Conservation (phyloP, 768 basidiomycete species). For the Mycena crocata region DNA sequence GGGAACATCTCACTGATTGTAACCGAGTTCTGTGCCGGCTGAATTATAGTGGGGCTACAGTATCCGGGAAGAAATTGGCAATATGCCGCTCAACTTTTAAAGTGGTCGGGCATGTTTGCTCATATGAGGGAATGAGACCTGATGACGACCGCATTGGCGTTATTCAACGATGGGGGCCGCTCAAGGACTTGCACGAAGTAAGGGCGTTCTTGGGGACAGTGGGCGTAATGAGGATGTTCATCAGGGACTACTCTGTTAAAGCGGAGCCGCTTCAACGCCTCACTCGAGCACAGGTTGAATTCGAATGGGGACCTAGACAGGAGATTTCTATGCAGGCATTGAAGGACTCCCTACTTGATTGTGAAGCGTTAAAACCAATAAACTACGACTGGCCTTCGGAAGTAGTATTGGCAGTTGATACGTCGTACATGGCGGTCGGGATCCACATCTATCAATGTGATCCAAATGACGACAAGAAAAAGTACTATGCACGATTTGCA, state of each 20-base stretch:
- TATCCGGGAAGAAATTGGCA: background rate
- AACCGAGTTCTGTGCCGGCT: slow-evolving; percentile 49
- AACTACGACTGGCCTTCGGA: slow-evolving; percentile 37
- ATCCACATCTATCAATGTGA: slow-evolving; percentile 51
- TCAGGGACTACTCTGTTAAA: background rate
- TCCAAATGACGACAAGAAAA: slow-evolving; percentile 27
- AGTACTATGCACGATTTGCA: slow-evolving; percentile 45
- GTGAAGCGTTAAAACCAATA: slow-evolving; percentile 32
- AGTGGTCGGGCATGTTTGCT: slow-evolving; percentile 11
- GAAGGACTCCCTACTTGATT: background rate
- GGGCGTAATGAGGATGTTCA: background rate
- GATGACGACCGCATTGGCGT: background rate
- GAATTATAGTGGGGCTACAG: slow-evolving; percentile 37
- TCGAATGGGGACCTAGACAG: background rate
- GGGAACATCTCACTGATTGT: slow-evolving; percentile 50
- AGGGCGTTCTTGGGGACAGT: background rate
- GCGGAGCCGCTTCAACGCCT: background rate
- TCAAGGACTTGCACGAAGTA: background rate
- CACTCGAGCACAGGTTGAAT: background rate
- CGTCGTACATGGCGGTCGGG: slow-evolving; percentile 45
- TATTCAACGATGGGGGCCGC: background rate
- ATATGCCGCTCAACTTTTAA: background rate
- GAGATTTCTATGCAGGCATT: background rate
- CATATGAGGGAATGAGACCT: background rate
- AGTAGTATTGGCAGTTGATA: slow-evolving; percentile 44